Evolutionary conservation across 2,329 filamentous ascomycete species (phyloP).

Genomic region (Bipolaris cookei): DNA sequence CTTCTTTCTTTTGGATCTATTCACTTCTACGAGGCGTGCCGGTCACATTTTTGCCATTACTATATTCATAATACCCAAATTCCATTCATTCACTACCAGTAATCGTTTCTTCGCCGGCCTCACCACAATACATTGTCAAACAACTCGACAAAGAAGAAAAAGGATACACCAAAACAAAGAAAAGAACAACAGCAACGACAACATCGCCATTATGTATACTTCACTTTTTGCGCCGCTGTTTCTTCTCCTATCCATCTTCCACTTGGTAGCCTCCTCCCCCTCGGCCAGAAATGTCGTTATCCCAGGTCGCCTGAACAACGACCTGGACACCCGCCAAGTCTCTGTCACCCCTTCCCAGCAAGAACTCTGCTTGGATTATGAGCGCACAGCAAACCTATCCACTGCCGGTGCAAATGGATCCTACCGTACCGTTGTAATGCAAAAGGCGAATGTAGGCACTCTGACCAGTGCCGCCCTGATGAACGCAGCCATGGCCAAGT

Average conservation of each 20-base stretch:
- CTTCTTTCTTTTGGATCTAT: conserved; percentile 24
- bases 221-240: conserved; percentile 35
- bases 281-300: conserved; percentile 18
- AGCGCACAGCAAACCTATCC: conserved; percentile 56
- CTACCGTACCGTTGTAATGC: conserved; percentile 56
- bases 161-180: neutral
- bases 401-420: conserved; percentile 55
- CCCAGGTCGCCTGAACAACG: conserved; percentile 11
- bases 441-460: conserved; percentile 53
- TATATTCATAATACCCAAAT: conserved; percentile 22
- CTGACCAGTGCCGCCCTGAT: conserved; percentile 50
- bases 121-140: neutral
- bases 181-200: neutral
- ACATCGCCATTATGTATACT: conserved; percentile 31
- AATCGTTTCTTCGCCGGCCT: neutral
- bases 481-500: conserved; percentile 50
- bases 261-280: conserved; percentile 23
- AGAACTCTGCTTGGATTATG: conserved; percentile 53
- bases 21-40: conserved; percentile 36
- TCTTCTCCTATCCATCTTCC: conserved; percentile 36
- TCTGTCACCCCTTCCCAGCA: conserved; percentile 30
- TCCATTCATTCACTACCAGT: conserved; percentile 2
- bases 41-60: conserved; percentile 32
- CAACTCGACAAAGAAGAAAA: neutral
- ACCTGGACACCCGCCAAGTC: conserved; percentile 38